Evolutionary conservation across 2,329 filamentous ascomycete species (phyloP), one percentile per base, ranked within the genome.

Genomic region (Gliomastix tumulicola): DNA sequence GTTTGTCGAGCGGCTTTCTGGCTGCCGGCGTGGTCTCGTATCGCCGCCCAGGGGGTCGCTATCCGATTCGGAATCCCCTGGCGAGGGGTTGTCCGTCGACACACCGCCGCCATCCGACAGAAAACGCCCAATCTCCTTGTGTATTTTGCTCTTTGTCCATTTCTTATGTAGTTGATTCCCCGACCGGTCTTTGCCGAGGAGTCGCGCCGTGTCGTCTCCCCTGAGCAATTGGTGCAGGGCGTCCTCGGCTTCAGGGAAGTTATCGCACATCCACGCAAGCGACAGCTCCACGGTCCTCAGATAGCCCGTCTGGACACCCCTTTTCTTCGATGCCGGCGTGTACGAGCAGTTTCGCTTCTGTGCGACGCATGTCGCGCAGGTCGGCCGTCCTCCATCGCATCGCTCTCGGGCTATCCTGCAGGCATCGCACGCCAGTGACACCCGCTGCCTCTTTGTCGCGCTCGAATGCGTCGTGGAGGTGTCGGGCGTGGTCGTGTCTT

Each of bases 241-340:
- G 35, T 68, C 63, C 54, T 85, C 80, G 33, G 68, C 71, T 9
- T 71, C 75, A 12, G 75, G 68, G 23, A 78, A 69, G 37, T 74
- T 72, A 41, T 76, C 70, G 41, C 86, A 81, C 2, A 84, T 60
- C 66, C 79, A 79, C 11, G 79, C 80, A 37, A 84, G 66, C 9
- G 80, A 72, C 30, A 84, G 57, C 55, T 89, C 84, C 15, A 89
- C 65, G 0, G 82, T 82, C 22, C 83, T 74, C 37, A 89, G 81
- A 50, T 88, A 88, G 13, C 85, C 84, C n/a, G 84, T 84, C 48
- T 84, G 84, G 10, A 89, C 76, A 5, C 85, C 84, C 44, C 84
- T 71, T 55, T 88, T 88, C 58, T 86, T 87, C 7, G 82, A 78
- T 37, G 77, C 79, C 37, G 81, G 72, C 42, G 82, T 77, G 54